These are phyloP conservation scores for Stagonosporopsis cucurbitacearum DNA, from an alignment of 2,329 filamentous ascomycete genomes.

Conservation along the genomic window DNA sequence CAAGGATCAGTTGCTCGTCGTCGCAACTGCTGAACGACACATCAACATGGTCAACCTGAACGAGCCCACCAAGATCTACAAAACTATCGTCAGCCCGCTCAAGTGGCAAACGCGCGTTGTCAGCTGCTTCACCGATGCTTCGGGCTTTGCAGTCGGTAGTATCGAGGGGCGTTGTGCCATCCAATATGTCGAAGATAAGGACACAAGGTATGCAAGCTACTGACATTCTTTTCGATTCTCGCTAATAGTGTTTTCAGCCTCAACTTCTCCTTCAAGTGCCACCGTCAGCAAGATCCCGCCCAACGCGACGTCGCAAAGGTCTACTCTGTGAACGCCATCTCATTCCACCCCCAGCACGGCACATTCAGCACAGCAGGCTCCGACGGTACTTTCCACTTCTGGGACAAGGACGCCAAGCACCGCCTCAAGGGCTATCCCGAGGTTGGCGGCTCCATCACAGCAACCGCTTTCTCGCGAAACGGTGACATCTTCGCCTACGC, in stretches of 20 bases:
- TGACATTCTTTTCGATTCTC: background rate
- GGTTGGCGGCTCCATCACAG: slow-evolving; percentile 77
- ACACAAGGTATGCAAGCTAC: slow-evolving; percentile 62
- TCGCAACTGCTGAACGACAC: slow-evolving; percentile 92
- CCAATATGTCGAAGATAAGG: slow-evolving; percentile 97
- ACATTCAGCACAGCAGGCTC: slow-evolving; percentile 98
- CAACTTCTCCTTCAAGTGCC: slow-evolving; percentile 99
- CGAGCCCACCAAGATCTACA: slow-evolving; percentile 90
- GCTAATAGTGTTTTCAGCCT: slow-evolving; percentile 52
- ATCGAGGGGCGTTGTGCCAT: slow-evolving; percentile 98
- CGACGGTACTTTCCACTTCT: slow-evolving; percentile 96
- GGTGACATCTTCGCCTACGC: slow-evolving; percentile 71
- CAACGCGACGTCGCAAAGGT: slow-evolving; percentile 79
- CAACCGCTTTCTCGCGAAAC: slow-evolving; percentile 87
- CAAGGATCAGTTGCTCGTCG: slow-evolving; percentile 83
- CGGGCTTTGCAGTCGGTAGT: slow-evolving; percentile 91
- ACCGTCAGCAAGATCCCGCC: slow-evolving; percentile 76
- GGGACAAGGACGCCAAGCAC: slow-evolving; percentile 71
- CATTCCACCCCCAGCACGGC: slow-evolving; percentile 93
- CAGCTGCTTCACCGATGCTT: slow-evolving; percentile 90
- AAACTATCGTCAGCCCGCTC: slow-evolving; percentile 91
- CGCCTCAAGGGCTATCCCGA: slow-evolving; percentile 69
- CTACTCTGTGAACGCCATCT: slow-evolving; percentile 95
- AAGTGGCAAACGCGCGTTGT: slow-evolving; percentile 98
- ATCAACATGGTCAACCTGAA: slow-evolving; percentile 94